A percentile compares a stretch with the other conserved stretches of the same genome.
Evolutionary conservation across 2,329 filamentous ascomycete species (phyloP).

Genomic region (Talaromyces funiculosus): DNA sequence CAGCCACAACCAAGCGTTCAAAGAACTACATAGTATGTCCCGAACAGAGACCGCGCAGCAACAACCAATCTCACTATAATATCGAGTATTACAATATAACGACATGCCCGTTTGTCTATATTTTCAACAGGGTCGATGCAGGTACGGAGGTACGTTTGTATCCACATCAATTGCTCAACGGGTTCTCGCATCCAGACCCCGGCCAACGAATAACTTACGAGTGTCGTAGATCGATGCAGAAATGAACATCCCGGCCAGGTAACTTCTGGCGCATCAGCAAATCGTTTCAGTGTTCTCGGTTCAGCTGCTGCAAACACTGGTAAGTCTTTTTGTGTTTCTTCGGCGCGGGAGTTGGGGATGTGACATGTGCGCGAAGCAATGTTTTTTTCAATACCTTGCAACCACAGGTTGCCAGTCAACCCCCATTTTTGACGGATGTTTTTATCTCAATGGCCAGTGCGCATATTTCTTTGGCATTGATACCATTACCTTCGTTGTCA

Average conservation of each 20-base stretch:
- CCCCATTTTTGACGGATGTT: not conserved
- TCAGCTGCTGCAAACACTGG: slow-evolving; percentile 30
- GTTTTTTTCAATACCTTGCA: not conserved
- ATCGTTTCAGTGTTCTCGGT: slow-evolving; percentile 54
- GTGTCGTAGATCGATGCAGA: slow-evolving; percentile 49
- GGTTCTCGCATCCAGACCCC: not conserved
- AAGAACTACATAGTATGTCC: too few species aligned
- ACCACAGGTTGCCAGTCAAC: not conserved
- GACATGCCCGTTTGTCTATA: slow-evolving; percentile 54
- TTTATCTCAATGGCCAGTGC: not conserved
- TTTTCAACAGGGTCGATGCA: slow-evolving; percentile 61
- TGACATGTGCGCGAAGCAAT: not conserved
- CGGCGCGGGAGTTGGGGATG: not conserved
- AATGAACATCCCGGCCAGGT: slow-evolving; percentile 52
- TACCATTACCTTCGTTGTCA: not conserved
- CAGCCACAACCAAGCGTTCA: not conserved
- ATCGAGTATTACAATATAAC: not conserved
- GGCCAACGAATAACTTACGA: not conserved
- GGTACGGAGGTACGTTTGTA: slow-evolving; percentile 51
- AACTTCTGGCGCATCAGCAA: slow-evolving; percentile 38
- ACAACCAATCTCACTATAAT: not conserved
- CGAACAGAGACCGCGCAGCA: not conserved
- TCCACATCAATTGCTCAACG: not conserved
- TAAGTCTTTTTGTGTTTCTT: not conserved
- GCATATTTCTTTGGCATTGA: not conserved